These are phyloP conservation scores for Chamaecrista fasciculata DNA, from an alignment of 306 rosid species.

Conservation along the genomic window DNA sequence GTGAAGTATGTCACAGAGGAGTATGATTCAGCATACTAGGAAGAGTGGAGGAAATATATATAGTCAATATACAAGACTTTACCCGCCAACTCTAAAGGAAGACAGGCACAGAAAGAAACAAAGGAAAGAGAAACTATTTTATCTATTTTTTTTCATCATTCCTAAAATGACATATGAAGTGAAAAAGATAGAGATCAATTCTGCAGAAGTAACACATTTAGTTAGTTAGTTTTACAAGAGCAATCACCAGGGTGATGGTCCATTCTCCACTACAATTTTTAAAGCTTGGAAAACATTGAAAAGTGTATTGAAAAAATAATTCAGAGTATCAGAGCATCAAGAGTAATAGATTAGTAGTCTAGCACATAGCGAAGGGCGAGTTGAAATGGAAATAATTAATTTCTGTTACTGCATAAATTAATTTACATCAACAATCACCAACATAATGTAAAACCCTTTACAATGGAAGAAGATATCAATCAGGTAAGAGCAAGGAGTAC, in stretches of 20 bases:
- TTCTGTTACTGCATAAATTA: neutral
- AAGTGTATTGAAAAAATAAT: neutral
- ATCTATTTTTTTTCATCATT: neutral
- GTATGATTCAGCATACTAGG: neutral
- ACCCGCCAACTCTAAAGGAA: neutral
- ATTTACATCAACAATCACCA: constrained; percentile 4
- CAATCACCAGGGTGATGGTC: neutral
- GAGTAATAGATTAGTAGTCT: neutral
- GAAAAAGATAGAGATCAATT: constrained; percentile 13
- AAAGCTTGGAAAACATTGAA: neutral
- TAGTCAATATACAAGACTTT: no score
- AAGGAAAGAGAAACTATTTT: neutral
- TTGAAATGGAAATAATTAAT: constrained; percentile 3
- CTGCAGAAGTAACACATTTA: constrained; percentile 8
- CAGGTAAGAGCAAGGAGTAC: constrained; percentile 37
- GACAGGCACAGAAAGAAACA: neutral
- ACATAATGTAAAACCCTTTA: neutral
- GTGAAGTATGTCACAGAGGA: neutral
- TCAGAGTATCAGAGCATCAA: neutral
- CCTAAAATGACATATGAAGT: neutral
- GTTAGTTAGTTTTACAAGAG: neutral
- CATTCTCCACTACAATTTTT: neutral
- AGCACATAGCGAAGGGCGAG: neutral
- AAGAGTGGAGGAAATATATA: neutral
- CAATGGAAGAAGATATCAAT: constrained; percentile 7